Base-by-base conservation (phyloP, 2,329 filamentous ascomycete genomes). In the Fusarium pseudograminearum region DNA sequence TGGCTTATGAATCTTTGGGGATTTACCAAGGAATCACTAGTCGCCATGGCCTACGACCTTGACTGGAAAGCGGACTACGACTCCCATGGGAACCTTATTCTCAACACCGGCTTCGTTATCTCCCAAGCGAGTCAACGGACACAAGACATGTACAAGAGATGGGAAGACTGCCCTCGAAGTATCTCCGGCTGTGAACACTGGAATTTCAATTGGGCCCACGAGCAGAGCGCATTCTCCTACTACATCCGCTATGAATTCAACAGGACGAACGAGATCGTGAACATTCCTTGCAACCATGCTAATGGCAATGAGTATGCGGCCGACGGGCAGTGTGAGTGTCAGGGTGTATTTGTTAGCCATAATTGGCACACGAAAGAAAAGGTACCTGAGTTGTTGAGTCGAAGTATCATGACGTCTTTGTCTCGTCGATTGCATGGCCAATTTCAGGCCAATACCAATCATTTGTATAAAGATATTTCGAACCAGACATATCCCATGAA, bases 1-100 rank as follows among this genome's bases (percentile, higher is more conserved):
- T 85, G 82, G 80, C 78, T 85, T 9, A 78, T 85, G 70, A 83
- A 83, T 69, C 77, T 81, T 41, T 85, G 83, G 83, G 77, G 80
- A 56, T 76, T 84, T 48, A 77, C 74, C 12, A 63, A 73, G 1
- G 70, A 79, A 3, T 83, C 81, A 0, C 77, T 83, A 15, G 73
- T 84, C 55, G 81, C 83, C 58, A 81, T 84, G 78, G 79, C 83
- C 38, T 76, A 81, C 57, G 83, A 85, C 53, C 82, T 83, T 9
- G 76, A 81, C 53, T 68, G 69, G n/a, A 18, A 52, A 63, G 74
- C 76, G 54, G 83, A 84, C 70, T 73, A 61, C 36, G 81, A 83
- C 62, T 74, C 31, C 1, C 62, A 67, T 26, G 71, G 71, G 15
- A 68, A 70, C 9, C 66, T 74, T 4, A 59, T 74, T n/a, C 67